A percentile compares a stretch with the other conserved stretches of the same genome.
Evolutionary conservation across 768 basidiomycete species (phyloP).

Genomic region (Rhodotorula toruloides): DNA sequence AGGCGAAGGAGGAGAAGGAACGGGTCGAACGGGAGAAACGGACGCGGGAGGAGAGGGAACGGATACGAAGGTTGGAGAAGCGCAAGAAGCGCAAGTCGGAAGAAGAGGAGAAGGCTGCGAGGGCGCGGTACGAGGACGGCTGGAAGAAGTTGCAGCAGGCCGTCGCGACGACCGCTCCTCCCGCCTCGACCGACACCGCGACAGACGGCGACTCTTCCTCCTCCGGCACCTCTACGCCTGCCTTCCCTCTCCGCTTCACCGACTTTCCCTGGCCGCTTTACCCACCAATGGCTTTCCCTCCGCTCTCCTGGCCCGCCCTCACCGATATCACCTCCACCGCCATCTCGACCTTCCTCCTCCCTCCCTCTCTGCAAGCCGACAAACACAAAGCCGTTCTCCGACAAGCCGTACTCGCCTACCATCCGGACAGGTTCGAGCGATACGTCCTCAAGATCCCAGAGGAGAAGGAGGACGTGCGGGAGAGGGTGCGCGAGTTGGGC

Average conservation of each 20-base stretch:
- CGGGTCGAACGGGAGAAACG: conserved; percentile 8
- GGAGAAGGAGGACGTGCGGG: conserved; percentile 32
- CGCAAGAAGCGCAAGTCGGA: conserved; percentile 7
- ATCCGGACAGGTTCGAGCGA: conserved; percentile 42
- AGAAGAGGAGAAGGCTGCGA: conserved; percentile 18
- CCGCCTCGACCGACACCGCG: not conserved
- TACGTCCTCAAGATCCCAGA: conserved; percentile 30
- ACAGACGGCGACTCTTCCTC: not conserved
- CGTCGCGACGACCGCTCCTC: not conserved
- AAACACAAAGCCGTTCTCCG: conserved; percentile 31
- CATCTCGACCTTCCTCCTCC: conserved; percentile 28
- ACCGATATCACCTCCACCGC: conserved; percentile 13
- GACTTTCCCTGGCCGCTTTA: conserved; percentile 42
- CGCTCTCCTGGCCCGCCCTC: conserved; percentile 29
- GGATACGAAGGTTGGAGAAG: conserved; percentile 16
- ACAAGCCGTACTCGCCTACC: conserved; percentile 41
- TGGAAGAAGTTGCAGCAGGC: conserved; percentile 23
- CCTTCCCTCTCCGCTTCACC: conserved; percentile 25
- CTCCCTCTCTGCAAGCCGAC: conserved; percentile 8
- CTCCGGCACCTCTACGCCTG: not conserved
- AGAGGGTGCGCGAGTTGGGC: conserved; percentile 37
- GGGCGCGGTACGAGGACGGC: conserved; percentile 22
- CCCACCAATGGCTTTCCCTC: conserved; percentile 30
- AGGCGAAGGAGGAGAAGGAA: conserved; percentile 16
- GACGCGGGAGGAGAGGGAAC: conserved; percentile 11